These are phyloP conservation scores for Sedum album DNA, from an alignment of 164 flowering plant genomes.

Conservation along the genomic window DNA sequence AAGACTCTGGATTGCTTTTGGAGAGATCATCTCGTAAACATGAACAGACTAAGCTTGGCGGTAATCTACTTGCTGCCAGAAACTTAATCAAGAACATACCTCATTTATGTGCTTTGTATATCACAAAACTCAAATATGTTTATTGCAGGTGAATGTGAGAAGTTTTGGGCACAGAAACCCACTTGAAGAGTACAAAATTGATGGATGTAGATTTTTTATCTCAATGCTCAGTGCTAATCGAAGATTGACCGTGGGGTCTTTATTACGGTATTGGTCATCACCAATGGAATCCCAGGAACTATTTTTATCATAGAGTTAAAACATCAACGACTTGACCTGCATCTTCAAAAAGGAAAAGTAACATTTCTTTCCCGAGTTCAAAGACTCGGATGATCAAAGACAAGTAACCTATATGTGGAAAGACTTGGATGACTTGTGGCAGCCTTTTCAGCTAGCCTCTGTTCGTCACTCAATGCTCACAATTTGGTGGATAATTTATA, in stretches of 20 bases:
- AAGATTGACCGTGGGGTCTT: constrained; percentile 74
- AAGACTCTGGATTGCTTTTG: constrained; percentile 91
- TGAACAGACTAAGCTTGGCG: constrained; percentile 94
- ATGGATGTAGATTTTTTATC: constrained; percentile 92
- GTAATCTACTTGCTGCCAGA: constrained; percentile 24
- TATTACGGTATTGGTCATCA: constrained; percentile 83
- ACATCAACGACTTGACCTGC: background rate
- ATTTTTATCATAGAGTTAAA: constrained; percentile 13
- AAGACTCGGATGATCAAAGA: background rate
- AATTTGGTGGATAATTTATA: no score
- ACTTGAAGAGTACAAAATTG: constrained; percentile 94
- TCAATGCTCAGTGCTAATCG: constrained; percentile 92
- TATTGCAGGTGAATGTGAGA: constrained; percentile 79
- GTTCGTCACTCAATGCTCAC: no score
- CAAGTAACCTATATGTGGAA: background rate
- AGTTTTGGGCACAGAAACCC: constrained; percentile 95
- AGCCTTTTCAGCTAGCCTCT: no score
- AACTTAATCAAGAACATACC: background rate
- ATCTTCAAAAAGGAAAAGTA: background rate
- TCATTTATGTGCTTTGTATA: background rate
- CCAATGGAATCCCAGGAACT: constrained; percentile 73
- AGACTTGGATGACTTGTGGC: no score
- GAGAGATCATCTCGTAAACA: constrained; percentile 94
- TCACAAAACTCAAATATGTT: background rate
- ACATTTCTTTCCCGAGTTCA: background rate